Evolutionary conservation across 208 protist species (phyloP).

Genomic region (Plasmodiophora brassicae): DNA sequence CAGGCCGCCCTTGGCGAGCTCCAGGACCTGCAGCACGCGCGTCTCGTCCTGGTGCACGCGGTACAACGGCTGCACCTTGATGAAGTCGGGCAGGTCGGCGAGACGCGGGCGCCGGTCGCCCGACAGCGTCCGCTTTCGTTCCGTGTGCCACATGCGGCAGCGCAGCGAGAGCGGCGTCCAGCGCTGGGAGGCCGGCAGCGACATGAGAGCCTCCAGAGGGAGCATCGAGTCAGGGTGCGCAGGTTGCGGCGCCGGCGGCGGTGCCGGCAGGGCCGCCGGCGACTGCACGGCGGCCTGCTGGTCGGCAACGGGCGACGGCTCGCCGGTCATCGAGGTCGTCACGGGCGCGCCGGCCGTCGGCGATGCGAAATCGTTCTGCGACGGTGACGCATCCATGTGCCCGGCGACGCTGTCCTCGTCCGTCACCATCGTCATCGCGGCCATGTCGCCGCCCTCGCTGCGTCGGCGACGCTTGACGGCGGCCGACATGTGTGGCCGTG

Average conservation of each 20-base stretch:
- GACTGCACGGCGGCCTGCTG: background rate
- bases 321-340: too few species aligned
- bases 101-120: background rate
- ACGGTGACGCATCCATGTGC: too few species aligned
- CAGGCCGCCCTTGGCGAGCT: background rate
- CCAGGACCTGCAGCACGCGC: background rate
- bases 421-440: too few species aligned
- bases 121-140: background rate
- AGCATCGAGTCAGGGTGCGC: background rate
- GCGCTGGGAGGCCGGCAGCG: background rate
- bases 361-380: too few species aligned
- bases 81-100: background rate
- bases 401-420: too few species aligned
- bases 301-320: background rate
- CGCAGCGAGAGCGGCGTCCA: background rate
- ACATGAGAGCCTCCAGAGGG: background rate
- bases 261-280: background rate
- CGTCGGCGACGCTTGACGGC: too few species aligned
- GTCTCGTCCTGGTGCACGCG: slow-evolving; percentile 14
- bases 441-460: too few species aligned
- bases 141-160: background rate
- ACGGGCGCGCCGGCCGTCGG: too few species aligned
- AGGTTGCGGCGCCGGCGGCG: background rate
- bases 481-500: too few species aligned
- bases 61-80: background rate